Percentiles rank a stretch among this genome's conserved stretches.
These are phyloP conservation scores for Cercospora sp. DNA, from an alignment of 2,329 filamentous ascomycete genomes.

Conservation along the genomic window DNA sequence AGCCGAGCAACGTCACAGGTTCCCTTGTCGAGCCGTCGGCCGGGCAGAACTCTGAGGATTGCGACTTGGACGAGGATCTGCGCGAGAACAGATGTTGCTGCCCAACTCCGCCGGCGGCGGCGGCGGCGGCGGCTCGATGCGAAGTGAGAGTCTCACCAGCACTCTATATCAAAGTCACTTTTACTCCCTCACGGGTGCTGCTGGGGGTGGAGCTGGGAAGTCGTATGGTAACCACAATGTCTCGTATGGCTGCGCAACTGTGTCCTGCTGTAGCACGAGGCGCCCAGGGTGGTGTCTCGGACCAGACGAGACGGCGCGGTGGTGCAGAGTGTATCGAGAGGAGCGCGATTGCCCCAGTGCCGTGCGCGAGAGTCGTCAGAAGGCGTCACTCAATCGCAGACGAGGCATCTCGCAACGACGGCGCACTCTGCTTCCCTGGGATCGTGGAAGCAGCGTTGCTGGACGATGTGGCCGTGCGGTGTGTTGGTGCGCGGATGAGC, in stretches of 20 bases:
- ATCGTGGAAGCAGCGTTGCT: background rate
- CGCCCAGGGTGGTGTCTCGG: background rate
- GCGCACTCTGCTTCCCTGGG: too few relatives aligned
- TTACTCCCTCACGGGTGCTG: background rate
- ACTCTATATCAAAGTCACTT: background rate
- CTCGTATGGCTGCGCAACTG: background rate
- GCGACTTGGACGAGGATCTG: constrained; percentile 11
- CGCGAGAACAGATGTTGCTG: constrained; percentile 1
- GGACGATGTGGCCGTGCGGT: background rate
- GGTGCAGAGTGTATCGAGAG: background rate
- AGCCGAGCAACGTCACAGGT: background rate
- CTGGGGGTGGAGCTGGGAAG: background rate
- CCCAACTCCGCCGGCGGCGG: background rate
- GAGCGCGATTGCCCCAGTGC: background rate
- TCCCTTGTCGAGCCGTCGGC: background rate
- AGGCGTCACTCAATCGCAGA: constrained; percentile 11
- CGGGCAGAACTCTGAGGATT: background rate
- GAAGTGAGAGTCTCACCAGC: background rate
- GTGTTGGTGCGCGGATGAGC: background rate
- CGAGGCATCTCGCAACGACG: background rate
- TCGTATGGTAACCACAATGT: background rate
- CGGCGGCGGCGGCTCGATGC: background rate
- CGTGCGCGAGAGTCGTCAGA: constrained; percentile 8
- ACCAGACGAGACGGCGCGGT: background rate
- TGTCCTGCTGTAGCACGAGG: background rate